Evolutionary conservation across 208 protist genomes (phyloP), one percentile per base, ranked within the genome.

Genomic region (Angomonas ambiguus): DNA sequence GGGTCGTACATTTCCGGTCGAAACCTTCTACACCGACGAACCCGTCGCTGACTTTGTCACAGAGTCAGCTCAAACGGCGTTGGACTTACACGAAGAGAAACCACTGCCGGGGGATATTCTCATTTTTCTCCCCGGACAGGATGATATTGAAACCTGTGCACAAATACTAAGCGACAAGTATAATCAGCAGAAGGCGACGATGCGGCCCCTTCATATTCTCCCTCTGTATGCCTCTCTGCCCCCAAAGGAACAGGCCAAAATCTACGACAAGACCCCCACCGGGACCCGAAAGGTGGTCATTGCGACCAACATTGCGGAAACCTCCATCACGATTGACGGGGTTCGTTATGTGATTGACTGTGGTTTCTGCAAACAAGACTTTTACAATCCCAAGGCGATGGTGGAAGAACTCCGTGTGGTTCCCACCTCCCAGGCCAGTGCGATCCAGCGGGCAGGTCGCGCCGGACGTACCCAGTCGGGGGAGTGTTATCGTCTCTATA

Each of bases 251-350:
- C 99, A 99, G 93, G 92, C 85, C 11, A 77, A 83, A n/a, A 99
- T 99, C 57, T 99, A 99, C 84, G 58, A 51, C 20, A 62, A 62
- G 25, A 91, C 97, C 5, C 93, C 93, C 33, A 63, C 77, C 5
- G 77, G 87, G 53, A 81, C 69, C 1, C 82, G 98, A 48, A 99
- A 99, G 76, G 82, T 98, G 20, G 95, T 99, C 30, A 87, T 99
- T 32, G 97, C 98, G 0, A 99, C 98, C 25, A 99, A 99, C 79
- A 99, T 99, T 77, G 98, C 99, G 33, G 98, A 99, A 67, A 99
- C 98, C 1, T 99, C 97, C 33, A 92, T 99, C 60, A 99, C 99
- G 0, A 99, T 99, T 65, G 98, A 99, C 78, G 98, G 98, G 57
- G 96, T 99, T 32, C 95, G 96, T 28, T 99, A 99, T 80, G 98